Evolutionary conservation across 495 filamentous ascomycete genomes (phyloP), one percentile per base, ranked within the genome.

Genomic region (Tuber microsphaerosporum): DNA sequence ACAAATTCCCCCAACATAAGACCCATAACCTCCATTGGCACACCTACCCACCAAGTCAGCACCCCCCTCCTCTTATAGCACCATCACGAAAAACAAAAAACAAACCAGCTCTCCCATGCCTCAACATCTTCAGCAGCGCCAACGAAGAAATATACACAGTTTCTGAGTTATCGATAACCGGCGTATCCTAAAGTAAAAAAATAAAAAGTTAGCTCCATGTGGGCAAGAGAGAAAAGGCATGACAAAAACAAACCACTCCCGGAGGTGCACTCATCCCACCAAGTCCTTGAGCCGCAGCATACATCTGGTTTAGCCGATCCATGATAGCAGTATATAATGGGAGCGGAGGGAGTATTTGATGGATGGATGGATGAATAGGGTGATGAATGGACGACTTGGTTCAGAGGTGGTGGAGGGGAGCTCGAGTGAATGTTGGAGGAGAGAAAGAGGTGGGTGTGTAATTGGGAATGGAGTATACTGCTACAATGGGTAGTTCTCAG

Each of bases 1-100:
- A 99, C 94, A 82, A 99, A 98, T 82, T 97, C 96, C 82, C 95
- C 95, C 76, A 98, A 87, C 95, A 99, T 98, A 82, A 99, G 86
- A 69, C 95, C 95, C 95, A 99, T 99, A 82, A 99, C 95, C 88
- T 99, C 95, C 95, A 99, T 99, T 42, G 95, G 95, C 73, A 99
- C 95, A 81, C 81, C 81, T 83, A 74, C 78, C 76, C 74, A 46
- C 73, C 56, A 46, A 20, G 44, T 82, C 41, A 81, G 76, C 70
- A 45, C 48, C 43, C 26, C 34, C 34, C 34, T 37, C 34, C 34
- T 2, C 39, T 10, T 37, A 75, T 75, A 46, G 31, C 48, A 71
- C 48, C 61, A 19, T 37, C 31, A 37, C 69, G 34, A 12, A 6
- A 61, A 9, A 51, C 70, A 74, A 42, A 68, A 72, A 61, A 77